phyloP scores from a whole-genome alignment of 2,329 filamentous ascomycete genomes.

The Aspergillus costaricaensis region DNA sequence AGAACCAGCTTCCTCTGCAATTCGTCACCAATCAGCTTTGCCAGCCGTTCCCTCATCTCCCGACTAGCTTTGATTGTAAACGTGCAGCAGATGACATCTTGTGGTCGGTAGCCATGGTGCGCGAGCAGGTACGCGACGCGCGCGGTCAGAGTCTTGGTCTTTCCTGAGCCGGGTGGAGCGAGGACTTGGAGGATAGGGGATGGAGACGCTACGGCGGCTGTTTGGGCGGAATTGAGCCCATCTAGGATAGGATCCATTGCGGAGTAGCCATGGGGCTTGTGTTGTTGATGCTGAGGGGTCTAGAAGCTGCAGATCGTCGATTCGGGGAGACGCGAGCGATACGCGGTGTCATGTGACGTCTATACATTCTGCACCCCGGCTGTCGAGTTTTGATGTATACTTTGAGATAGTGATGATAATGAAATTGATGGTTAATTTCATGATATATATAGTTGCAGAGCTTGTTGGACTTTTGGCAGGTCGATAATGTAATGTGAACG shows the following conservation, averaged over 20 bases:
- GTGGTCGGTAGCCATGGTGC: constrained; percentile 69
- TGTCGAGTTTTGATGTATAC: background rate
- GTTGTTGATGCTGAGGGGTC: background rate
- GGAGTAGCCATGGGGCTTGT: background rate
- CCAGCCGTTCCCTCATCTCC: constrained; percentile 90
- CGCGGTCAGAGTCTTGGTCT: constrained; percentile 92
- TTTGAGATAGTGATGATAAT: too few relatives aligned
- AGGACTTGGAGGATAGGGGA: constrained; percentile 63
- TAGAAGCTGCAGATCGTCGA: background rate
- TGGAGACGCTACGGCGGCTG: constrained; percentile 63
- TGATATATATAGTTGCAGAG: too few relatives aligned
- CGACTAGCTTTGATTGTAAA: constrained; percentile 94
- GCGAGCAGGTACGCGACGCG: constrained; percentile 87
- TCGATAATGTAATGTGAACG: too few relatives aligned
- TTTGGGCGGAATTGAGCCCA: constrained; percentile 66
- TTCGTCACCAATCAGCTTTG: constrained; percentile 74
- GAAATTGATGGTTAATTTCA: too few relatives aligned
- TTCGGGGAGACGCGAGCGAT: background rate
- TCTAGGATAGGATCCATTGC: constrained; percentile 53
- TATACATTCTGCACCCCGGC: background rate
- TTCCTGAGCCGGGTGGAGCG: constrained; percentile 71
- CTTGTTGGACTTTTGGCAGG: too few relatives aligned
- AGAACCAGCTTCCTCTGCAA: constrained; percentile 76
- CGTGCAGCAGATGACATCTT: constrained; percentile 90
- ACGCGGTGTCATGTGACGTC: constrained; percentile 1